Base-by-base conservation (phyloP, 805 yeast species). In the Kregervanrija pseudodelftensis region DNA sequence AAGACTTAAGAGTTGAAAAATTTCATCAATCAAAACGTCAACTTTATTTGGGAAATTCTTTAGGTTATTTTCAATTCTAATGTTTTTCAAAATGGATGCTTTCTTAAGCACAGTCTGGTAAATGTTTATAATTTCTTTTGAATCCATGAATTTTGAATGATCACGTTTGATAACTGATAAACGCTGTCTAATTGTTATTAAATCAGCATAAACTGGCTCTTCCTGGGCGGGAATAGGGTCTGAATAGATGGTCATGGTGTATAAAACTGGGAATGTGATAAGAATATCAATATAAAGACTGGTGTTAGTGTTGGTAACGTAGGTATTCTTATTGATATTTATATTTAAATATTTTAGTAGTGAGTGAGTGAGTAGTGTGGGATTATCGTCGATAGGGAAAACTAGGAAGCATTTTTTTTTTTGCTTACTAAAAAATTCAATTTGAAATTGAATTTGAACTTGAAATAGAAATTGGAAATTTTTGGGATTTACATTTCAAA, bases 1-100 rank as follows among this genome's bases (percentile, higher is more conserved):
- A 42, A 93, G 71, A 11, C 95, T 84, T 38, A 91, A 67, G 40
- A 93, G 67, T 63, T 91, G 96, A 72, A 91, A 88, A 16, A 85
- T 86, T 56, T 90, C 97, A 62, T 90, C 97, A 37, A 87, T 70
- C 10, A 85, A 73, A 9, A 78, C 69, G 57, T 90, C 96, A 12
- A 85, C 87, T 49, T 64, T 61, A 49, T 73, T 75, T 40, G 78
- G 77, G 17, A 36, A 41, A 11, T 37, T 41, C 13, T 37, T 34
- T 7, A 48, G 33, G 37, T 15, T 32, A 12, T 12, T 36, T 13
- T 32, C 30, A 62, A 59, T 37, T 52, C 91, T 70, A 35, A 79
- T 67, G 30, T 65, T 60, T 46, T 76, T 73, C 47, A 85, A 63
- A 40, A 73, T 74, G 48, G 77, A 74, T 11, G 82, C 74, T 37